phyloP scores from a whole-genome alignment of 495 filamentous ascomycete species.

The Diplogelasinospora grovesii region DNA sequence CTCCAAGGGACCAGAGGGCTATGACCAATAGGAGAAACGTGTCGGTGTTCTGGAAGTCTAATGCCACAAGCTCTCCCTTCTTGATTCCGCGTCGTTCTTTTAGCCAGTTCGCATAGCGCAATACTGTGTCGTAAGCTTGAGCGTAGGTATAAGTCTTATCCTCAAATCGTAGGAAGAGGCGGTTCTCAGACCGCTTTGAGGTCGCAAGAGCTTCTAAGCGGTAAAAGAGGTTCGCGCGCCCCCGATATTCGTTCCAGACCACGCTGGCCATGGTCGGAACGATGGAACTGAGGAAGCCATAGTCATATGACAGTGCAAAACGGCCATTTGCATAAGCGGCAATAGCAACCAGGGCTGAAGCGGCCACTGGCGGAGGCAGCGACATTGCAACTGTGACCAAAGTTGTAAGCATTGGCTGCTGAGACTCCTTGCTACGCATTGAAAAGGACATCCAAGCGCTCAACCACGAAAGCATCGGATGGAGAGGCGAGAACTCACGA shows the following conservation, averaged over 20 bases:
- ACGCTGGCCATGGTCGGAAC: constrained; percentile 37
- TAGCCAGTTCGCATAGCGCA: constrained; percentile 81
- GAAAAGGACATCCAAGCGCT: no score
- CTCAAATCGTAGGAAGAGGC: constrained; percentile 65
- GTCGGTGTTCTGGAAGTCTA: constrained; percentile 84
- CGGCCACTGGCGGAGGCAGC: constrained; percentile 46
- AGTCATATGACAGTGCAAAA: constrained; percentile 61
- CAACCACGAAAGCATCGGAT: background rate
- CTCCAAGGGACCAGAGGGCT: constrained; percentile 84
- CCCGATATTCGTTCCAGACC: constrained; percentile 42
- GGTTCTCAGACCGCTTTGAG: constrained; percentile 46
- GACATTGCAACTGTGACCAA: no score
- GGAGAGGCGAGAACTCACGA: constrained; percentile 3
- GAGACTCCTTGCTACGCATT: background rate
- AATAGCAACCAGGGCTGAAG: constrained; percentile 59
- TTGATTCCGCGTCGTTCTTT: constrained; percentile 62
- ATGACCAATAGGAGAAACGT: constrained; percentile 78
- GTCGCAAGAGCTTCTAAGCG: constrained; percentile 63
- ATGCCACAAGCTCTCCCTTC: constrained; percentile 74
- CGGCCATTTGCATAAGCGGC: constrained; percentile 80
- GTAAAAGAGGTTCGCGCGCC: constrained; percentile 73
- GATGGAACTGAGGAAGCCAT: constrained; percentile 44
- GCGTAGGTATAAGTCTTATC: constrained; percentile 72
- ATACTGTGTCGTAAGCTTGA: constrained; percentile 65
- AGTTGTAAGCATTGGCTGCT: background rate